Evolutionary conservation across 1,139 yeast genomes (phyloP), one percentile per base, ranked within the genome.

Genomic region (Pichiaceae sp.): DNA sequence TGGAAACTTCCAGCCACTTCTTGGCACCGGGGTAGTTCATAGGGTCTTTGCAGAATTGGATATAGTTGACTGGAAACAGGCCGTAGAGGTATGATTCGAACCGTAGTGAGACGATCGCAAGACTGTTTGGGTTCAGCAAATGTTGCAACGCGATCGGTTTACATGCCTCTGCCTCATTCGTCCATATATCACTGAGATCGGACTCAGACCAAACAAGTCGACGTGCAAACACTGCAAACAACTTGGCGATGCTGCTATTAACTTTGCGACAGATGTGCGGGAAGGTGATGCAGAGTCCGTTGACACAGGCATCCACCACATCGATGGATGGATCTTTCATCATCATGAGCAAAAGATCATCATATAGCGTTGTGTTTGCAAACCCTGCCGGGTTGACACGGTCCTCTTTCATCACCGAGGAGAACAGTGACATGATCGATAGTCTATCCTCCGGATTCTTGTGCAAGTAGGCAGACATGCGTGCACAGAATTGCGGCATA

Each of bases 71-170:
- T 0, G 86, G 85, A 45, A 67, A 78, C n/a, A 78, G 52, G 0
- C 83, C 86, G 46, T 79, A 79, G 2, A 78, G 50, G 26, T 73
- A 57, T 0, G 78, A 67, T 34, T 61, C 64, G 14, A 68, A 46
- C 9, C 64, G 17, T 3, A 60, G 15, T 14, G 35, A 4, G 6
- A 32, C 25, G 5, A 33, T 26, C 11, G 8, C 8, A 15, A 26
- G 12, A n/a, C 19, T n/a, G 11, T 27, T 14, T 6, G 31, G 8
- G 16, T 33, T 27, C 14, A 31, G 28, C 27, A 31, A 11, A 4
- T 15, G 8, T 8, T 23, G 32, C n/a, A 28, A 32, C 2, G 29
- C 8, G 14, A 33, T 7, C 8, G 29, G 26, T 21, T 11, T 21
- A 7, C 11, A 7, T 8, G 17, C 34, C 12, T 19, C 29, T 17